phyloP scores from a whole-genome alignment of 2,329 filamentous ascomycete species.

The Aspergillus caelatus region DNA sequence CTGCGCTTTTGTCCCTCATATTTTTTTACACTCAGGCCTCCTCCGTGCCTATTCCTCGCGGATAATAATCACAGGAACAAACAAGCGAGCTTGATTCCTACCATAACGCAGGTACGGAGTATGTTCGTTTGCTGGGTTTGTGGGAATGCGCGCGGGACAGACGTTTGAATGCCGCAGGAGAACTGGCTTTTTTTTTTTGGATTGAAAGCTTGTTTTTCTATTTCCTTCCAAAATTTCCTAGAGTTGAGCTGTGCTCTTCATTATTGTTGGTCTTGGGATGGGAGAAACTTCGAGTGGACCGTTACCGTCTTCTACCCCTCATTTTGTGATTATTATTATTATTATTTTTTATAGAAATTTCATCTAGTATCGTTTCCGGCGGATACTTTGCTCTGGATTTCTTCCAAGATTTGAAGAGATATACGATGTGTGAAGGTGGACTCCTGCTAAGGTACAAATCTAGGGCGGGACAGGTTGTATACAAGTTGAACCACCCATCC shows the following conservation, averaged over 20 bases:
- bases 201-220: too few relatives aligned
- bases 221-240: too few relatives aligned
- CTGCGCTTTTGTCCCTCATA: not conserved
- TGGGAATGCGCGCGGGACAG: conserved; percentile 2
- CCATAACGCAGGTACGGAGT: not conserved
- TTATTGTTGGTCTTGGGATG: not conserved
- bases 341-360: not conserved
- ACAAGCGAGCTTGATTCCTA: not conserved
- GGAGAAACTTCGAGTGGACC: too few relatives aligned
- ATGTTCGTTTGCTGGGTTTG: not conserved
- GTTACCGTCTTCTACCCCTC: not conserved
- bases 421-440: not conserved
- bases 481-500: not conserved
- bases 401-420: not conserved
- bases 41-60: not conserved
- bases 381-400: not conserved
- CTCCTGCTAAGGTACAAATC: not conserved
- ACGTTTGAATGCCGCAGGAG: conserved; percentile 1
- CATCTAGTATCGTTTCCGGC: not conserved
- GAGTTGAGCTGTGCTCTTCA: too few relatives aligned
- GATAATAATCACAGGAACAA: not conserved
- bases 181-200: not conserved
- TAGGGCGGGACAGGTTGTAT: not conserved
- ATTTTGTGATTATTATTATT: not conserved
- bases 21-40: not conserved